Evolutionary conservation across 179 eudicot genomes (phyloP).

Genomic region (Silene coronaria): DNA sequence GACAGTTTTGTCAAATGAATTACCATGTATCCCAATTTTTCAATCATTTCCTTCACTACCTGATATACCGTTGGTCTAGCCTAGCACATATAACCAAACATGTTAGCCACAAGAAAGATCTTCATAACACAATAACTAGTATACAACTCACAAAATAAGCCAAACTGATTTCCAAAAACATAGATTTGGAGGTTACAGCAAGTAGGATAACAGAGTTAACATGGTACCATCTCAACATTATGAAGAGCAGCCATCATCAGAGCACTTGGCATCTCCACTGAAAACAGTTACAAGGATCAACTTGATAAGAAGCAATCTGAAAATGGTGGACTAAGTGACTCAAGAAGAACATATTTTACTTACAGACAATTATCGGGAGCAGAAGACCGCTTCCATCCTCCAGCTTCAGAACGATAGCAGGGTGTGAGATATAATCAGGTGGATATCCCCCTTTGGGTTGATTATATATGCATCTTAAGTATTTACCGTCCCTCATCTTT

Average conservation of each 20-base stretch:
- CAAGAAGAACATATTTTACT: constrained; percentile 20
- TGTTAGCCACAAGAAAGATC: constrained; percentile 11
- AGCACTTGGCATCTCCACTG: constrained; percentile 90
- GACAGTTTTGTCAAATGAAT: constrained; percentile 13
- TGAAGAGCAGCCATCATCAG: constrained; percentile 77
- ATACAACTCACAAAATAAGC: neutral
- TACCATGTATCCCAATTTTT: constrained; percentile 84
- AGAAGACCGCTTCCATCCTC: constrained; percentile 87
- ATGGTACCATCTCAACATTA: constrained; percentile 66
- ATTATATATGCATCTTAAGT: constrained; percentile 69
- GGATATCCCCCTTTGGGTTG: constrained; percentile 60
- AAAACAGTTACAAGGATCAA: constrained; percentile 16
- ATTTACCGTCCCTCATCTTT: constrained; percentile 77
- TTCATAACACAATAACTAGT: neutral
- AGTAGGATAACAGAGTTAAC: neutral
- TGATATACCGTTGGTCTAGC: constrained; percentile 89
- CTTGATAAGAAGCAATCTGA: neutral
- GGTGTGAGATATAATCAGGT: constrained; percentile 83
- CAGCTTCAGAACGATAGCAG: constrained; percentile 85
- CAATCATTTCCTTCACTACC: constrained; percentile 78
- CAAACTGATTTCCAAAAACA: neutral
- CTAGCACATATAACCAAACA: constrained; percentile 33
- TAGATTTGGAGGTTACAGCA: neutral
- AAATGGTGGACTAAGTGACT: neutral
- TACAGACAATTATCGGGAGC: constrained; percentile 87